Percentiles rank a stretch among this genome's conserved stretches.
Conservation (phyloP, 768 basidiomycete species). For the Boletus vinaceobasis region DNA sequence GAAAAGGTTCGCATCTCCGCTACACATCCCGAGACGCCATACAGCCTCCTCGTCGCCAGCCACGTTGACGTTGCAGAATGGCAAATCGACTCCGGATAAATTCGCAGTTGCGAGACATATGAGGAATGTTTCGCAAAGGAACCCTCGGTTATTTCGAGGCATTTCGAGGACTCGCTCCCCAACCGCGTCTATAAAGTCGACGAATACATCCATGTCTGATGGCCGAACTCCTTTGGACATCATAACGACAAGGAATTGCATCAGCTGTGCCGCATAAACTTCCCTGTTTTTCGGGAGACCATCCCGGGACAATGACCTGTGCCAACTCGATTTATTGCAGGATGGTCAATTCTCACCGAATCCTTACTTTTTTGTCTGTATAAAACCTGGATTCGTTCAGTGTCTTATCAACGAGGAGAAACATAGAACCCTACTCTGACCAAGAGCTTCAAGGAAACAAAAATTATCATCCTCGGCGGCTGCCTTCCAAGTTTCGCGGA, state of each 20-base stretch:
- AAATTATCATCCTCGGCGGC: conserved; percentile 9
- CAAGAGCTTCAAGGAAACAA: conserved; percentile 12
- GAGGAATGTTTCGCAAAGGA: conserved; percentile 37
- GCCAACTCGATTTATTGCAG: not conserved
- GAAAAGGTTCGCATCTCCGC: conserved; percentile 31
- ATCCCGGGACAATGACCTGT: conserved; percentile 14
- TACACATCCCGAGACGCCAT: conserved; percentile 35
- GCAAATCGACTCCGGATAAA: conserved; percentile 9
- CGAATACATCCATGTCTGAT: not conserved
- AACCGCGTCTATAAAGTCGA: conserved; percentile 14
- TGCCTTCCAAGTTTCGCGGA: conserved; percentile 22
- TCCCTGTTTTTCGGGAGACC: conserved; percentile 3
- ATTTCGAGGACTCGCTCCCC: conserved; percentile 14
- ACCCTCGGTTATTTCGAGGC: not conserved
- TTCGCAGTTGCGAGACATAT: conserved; percentile 31
- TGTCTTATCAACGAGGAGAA: not conserved
- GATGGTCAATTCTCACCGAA: not conserved
- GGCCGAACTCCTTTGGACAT: conserved; percentile 18
- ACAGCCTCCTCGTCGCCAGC: conserved; percentile 33
- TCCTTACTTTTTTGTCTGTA: conserved; percentile 15
- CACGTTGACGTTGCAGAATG: not conserved
- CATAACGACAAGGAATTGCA: conserved; percentile 25
- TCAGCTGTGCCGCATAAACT: conserved; percentile 14
- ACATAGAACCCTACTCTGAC: conserved; percentile 16
- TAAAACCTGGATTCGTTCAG: conserved; percentile 15